phyloP scores from a whole-genome alignment of 164 flowering plant species.

The Piper betle region DNA sequence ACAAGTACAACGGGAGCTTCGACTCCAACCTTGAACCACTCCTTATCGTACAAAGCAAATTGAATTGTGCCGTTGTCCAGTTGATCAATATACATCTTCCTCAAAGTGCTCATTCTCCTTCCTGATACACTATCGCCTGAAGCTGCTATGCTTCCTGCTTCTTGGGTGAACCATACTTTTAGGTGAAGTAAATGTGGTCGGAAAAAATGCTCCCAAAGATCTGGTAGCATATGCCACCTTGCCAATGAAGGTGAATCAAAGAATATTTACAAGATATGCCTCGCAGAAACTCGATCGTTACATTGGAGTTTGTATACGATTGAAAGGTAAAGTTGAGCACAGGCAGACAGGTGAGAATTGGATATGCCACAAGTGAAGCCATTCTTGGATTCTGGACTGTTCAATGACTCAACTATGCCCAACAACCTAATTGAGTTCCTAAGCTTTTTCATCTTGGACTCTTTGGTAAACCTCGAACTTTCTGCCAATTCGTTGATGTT shows the following conservation, averaged over 20 bases:
- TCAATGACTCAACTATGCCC: slow-evolving; percentile 33
- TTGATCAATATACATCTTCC: slow-evolving; percentile 28
- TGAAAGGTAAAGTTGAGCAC: slow-evolving; percentile 53
- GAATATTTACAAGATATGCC: slow-evolving; percentile 53
- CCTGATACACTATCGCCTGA: slow-evolving; percentile 14
- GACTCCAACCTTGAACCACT: slow-evolving; percentile 54
- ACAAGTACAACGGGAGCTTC: slow-evolving; percentile 32
- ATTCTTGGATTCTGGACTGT: slow-evolving; percentile 17
- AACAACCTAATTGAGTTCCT: slow-evolving; percentile 29
- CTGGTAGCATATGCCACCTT: slow-evolving; percentile 43
- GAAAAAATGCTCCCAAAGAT: slow-evolving; percentile 68
- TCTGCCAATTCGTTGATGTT: slow-evolving; percentile 31
- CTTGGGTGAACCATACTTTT: slow-evolving; percentile 46
- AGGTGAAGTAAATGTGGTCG: slow-evolving; percentile 69
- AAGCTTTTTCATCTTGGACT: slow-evolving; percentile 20
- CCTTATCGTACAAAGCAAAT: slow-evolving; percentile 53
- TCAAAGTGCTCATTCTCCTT: slow-evolving; percentile 25
- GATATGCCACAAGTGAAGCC: slow-evolving; percentile 26
- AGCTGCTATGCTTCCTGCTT: slow-evolving; percentile 22
- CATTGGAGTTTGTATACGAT: slow-evolving; percentile 47
- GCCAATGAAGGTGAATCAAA: slow-evolving; percentile 47
- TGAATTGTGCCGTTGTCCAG: slow-evolving; percentile 51
- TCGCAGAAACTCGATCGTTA: slow-evolving; percentile 41
- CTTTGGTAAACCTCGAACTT: slow-evolving; percentile 9
- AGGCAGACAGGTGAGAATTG: slow-evolving; percentile 43